A percentile compares a stretch with the other conserved stretches of the same genome.
phyloP scores from a whole-genome alignment of 108 stramenopile species.

The Cylindrotheca fusiformis region DNA sequence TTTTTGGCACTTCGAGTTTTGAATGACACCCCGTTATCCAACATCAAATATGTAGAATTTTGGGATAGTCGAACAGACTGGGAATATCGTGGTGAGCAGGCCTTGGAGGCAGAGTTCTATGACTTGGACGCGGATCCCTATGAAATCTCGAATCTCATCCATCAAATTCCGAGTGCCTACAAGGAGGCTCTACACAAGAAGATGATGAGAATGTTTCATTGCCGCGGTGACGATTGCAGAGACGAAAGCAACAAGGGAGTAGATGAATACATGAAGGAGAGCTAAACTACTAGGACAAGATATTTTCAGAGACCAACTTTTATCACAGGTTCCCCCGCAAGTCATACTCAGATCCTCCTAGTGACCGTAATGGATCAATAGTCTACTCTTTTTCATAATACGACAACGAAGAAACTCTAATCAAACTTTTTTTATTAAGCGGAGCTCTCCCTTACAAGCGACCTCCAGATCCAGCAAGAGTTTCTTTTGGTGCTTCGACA shows the following conservation, averaged over 20 bases:
- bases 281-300: too few relatives aligned
- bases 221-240: background rate
- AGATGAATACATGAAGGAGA: background rate
- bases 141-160: constrained; percentile 28
- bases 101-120: constrained; percentile 34
- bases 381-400: background rate
- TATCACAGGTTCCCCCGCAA: too few relatives aligned
- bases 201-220: background rate
- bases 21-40: background rate
- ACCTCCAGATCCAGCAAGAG: constrained; percentile 90
- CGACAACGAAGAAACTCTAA: background rate
- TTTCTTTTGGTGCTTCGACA: constrained; percentile 68
- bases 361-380: background rate
- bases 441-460: constrained; percentile 49
- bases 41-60: constrained; percentile 40
- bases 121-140: constrained; percentile 40
- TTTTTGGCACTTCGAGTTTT: constrained; percentile 33
- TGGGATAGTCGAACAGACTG: constrained; percentile 28
- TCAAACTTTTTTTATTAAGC: background rate
- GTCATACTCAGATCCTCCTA: too few relatives aligned
- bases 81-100: constrained; percentile 5
- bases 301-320: too few relatives aligned
- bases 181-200: background rate
- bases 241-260: background rate
- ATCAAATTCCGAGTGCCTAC: background rate